These are phyloP conservation scores for Postia placenta DNA, from an alignment of 768 basidiomycete species.

Conservation along the genomic window DNA sequence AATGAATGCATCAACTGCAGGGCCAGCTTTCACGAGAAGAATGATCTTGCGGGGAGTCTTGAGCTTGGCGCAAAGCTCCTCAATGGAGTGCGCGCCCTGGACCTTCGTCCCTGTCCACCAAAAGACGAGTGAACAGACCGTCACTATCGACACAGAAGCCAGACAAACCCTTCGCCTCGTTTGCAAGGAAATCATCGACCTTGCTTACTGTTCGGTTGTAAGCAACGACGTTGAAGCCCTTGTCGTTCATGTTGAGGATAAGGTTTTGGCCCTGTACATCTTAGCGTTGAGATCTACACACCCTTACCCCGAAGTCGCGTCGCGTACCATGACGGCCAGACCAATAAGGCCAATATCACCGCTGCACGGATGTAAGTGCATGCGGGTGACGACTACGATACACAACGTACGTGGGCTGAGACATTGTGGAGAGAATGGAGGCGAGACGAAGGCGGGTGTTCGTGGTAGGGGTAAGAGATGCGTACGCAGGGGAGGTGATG, in stretches of 20 bases:
- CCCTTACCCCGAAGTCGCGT: neutral
- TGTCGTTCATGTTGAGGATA: constrained; percentile 99
- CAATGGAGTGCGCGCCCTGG: constrained; percentile 88
- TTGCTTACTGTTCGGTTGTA: constrained; percentile 97
- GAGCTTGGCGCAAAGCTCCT: constrained; percentile 89
- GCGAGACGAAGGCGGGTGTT: constrained; percentile 26
- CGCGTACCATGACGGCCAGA: constrained; percentile 92
- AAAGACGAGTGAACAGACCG: constrained; percentile 11
- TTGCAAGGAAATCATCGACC: constrained; percentile 91
- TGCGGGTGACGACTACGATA: neutral
- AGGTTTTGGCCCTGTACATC: constrained; percentile 89
- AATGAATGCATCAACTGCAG: constrained; percentile 96
- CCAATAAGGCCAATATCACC: constrained; percentile 99
- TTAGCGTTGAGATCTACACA: too few species aligned
- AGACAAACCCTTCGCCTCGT: constrained; percentile 91
- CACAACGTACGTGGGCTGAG: constrained; percentile 45
- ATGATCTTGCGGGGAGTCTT: constrained; percentile 95
- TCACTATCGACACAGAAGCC: constrained; percentile 21
- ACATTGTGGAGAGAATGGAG: constrained; percentile 31
- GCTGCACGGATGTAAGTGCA: constrained; percentile 34
- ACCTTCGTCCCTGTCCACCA: constrained; percentile 75
- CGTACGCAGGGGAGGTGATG: constrained; percentile 16
- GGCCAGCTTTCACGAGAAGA: constrained; percentile 96
- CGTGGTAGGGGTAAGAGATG: constrained; percentile 20
- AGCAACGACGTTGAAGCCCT: constrained; percentile 94